phyloP scores from a whole-genome alignment of 208 protist genomes.

The Acanthamoeba polyphaga region DNA sequence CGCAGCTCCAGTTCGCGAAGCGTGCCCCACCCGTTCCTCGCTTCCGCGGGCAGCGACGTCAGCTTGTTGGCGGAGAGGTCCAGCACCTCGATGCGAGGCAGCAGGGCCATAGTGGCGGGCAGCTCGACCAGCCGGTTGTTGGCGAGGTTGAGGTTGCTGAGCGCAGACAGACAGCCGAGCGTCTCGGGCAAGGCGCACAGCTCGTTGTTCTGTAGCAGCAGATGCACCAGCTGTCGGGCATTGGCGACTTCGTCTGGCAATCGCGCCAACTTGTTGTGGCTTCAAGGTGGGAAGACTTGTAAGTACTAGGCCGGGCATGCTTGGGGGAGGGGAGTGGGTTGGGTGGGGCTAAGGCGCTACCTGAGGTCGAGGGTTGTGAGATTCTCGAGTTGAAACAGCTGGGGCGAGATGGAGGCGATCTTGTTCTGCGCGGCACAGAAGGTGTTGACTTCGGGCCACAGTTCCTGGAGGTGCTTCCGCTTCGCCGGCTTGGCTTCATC shows the following conservation, averaged over 20 bases:
- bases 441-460: not conserved
- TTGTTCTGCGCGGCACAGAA: constrained; percentile 39
- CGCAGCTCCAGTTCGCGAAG: constrained; percentile 34
- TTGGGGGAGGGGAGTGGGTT: not conserved
- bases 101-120: not conserved
- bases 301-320: not conserved
- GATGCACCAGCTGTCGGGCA: not conserved
- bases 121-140: not conserved
- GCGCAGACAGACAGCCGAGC: constrained; percentile 1
- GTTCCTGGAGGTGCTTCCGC: not conserved
- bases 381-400: not conserved
- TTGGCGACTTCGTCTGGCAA: not conserved
- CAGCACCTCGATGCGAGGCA: not conserved
- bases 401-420: not conserved
- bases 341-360: not conserved
- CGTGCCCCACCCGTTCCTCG: not conserved
- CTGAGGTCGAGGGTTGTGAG: constrained; percentile 24
- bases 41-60: not conserved
- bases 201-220: constrained; percentile 17
- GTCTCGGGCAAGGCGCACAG: not conserved
- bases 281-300: not conserved
- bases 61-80: constrained; percentile 11
- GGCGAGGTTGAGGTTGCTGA: constrained; percentile 20
- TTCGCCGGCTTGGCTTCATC: not conserved
- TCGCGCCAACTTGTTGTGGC: not conserved